Evolutionary conservation across 768 basidiomycete genomes (phyloP).

Genomic region (Hydnomerulius pinastri): DNA sequence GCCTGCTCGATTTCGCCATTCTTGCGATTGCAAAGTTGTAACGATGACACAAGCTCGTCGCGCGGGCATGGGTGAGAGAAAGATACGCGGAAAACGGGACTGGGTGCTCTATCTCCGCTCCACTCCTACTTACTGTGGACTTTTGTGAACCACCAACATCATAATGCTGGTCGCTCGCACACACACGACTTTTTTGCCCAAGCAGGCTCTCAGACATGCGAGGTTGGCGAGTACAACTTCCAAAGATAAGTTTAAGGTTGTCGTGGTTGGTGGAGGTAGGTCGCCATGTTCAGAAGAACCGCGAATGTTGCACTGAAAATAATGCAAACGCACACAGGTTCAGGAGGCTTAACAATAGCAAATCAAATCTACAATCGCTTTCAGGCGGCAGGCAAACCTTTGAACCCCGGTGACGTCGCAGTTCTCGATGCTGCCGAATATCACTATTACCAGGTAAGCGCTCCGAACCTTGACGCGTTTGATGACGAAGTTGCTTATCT

Average conservation of each 20-base stretch:
- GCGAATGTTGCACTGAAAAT: neutral
- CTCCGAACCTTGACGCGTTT: neutral
- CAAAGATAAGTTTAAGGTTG: conserved; percentile 71
- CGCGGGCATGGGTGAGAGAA: too few relatives aligned
- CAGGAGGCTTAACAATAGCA: conserved; percentile 79
- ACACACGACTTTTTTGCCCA: conserved; percentile 6
- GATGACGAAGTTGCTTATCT: neutral
- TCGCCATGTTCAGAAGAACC: neutral
- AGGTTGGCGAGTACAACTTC: conserved; percentile 26
- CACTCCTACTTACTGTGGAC: too few relatives aligned
- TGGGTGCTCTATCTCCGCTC: too few relatives aligned
- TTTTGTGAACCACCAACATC: too few relatives aligned
- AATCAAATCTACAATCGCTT: conserved; percentile 88
- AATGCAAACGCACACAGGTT: conserved; percentile 57
- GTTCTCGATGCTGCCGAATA: conserved; percentile 80
- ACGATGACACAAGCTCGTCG: too few relatives aligned
- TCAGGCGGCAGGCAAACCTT: conserved; percentile 61
- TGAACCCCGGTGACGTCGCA: conserved; percentile 77
- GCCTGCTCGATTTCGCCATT: conserved; percentile 21
- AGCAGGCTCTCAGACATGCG: conserved; percentile 5
- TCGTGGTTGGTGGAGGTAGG: conserved; percentile 87
- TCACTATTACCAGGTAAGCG: conserved; percentile 81
- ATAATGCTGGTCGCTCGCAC: conserved; percentile 11
- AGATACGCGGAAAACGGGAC: too few relatives aligned
- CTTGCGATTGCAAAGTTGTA: conserved; percentile 11